Conservation (phyloP, 2,329 filamentous ascomycete species). For the Cladosporium sphaerospermum region DNA sequence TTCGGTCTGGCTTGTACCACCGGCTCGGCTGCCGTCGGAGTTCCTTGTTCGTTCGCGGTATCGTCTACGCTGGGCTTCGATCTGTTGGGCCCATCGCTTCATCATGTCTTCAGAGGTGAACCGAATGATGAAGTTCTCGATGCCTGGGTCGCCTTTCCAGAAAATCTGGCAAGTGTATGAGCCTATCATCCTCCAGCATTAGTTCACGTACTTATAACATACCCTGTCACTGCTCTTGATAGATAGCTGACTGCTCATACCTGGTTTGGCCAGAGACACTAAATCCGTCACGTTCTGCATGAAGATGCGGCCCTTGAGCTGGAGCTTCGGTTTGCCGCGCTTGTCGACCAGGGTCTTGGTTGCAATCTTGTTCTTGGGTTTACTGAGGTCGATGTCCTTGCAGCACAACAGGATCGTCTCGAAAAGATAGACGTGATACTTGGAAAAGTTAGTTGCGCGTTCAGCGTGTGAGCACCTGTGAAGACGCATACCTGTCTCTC, state of each 20-base stretch:
- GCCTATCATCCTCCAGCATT: constrained; percentile 45
- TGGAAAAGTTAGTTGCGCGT: constrained; percentile 11
- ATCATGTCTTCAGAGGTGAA: constrained; percentile 87
- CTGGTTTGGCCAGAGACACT: constrained; percentile 78
- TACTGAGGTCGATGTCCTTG: constrained; percentile 85
- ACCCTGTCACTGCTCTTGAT: constrained; percentile 22
- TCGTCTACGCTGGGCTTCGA: constrained; percentile 65
- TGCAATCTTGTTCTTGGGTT: constrained; percentile 65
- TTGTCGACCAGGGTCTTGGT: constrained; percentile 65
- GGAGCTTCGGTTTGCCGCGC: constrained; percentile 69
- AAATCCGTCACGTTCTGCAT: constrained; percentile 98
- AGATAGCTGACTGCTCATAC: constrained; percentile 46
- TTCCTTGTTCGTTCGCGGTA: constrained; percentile 44
- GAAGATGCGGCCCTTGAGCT: constrained; percentile 94
- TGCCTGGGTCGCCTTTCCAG: constrained; percentile 94
- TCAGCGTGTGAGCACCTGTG: constrained; percentile 8
- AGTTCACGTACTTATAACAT: constrained; percentile 20
- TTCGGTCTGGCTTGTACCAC: constrained; percentile 56
- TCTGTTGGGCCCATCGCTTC: constrained; percentile 81
- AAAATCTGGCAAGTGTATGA: constrained; percentile 95
- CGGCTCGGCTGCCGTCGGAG: constrained; percentile 30
- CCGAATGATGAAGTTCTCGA: constrained; percentile 93
- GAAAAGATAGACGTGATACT: constrained; percentile 98
- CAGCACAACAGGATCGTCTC: constrained; percentile 92
- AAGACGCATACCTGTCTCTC: constrained; percentile 70